Base-by-base conservation (phyloP, 805 yeast genomes). In the Wickerhamiella vanderwaltii region DNA sequence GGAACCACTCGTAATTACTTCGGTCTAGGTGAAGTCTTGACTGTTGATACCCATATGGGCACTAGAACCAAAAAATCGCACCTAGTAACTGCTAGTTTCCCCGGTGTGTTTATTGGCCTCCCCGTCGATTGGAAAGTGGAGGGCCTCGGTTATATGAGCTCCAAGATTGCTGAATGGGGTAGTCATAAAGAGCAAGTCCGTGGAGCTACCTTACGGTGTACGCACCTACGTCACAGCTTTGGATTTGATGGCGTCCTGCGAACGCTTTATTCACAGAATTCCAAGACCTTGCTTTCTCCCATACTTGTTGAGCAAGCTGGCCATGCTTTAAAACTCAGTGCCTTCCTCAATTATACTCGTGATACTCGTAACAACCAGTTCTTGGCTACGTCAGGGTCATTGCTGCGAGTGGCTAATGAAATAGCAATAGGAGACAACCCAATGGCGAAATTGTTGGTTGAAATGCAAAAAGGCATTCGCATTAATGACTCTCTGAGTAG, bases 11-110 rank as follows among this genome's bases (percentile, higher is more conserved):
- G 68, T 33, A 79, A 79, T 53, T 62, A 72, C 6, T 69, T 78
- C 48, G 85, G 82, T 4, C 79, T 78, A n/a, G 85, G 81, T 12
- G 87, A 79, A 54, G 62, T 62, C 5, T 51, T 80, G 12, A 62
- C 70, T 12, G 46, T 76, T 12, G 76, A 76, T 46, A 68, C 73
- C 43, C 75, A 76, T 5, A 61, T 71, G 19, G 81, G 81, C 16
- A 75, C 80, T 5, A 65, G 77, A 40, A 75, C 77, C 1, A 65
- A 70, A 46, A 67, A 77, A 0, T 69, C 78, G 6, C 72, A 72
- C 43, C 45, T 74, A 55, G 59, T 63, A 51, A 75, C 65, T 60
- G 75, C 53, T 62, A 64, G 70, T 19, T 64, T 66, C 48, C 86
- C 74, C 39, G 57, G 68, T 32, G 69, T 61, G 54, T 63, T 48